Percentiles rank a stretch among this genome's conserved stretches.
phyloP scores from a whole-genome alignment of 1,284 basidiomycete genomes.

The Amylostereum areolatum region DNA sequence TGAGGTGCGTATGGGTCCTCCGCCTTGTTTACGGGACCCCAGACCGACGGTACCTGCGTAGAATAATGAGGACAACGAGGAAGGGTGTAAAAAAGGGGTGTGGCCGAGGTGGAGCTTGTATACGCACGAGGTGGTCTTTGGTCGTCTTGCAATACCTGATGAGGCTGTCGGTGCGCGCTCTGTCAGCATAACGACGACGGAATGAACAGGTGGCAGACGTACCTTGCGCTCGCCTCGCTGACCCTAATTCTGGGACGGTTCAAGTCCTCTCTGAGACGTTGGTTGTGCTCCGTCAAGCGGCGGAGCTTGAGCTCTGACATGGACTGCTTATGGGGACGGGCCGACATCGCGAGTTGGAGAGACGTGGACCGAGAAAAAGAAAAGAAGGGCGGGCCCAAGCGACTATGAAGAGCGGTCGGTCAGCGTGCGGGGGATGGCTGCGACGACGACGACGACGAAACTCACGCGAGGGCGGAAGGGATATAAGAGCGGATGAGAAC shows the following conservation, averaged over 20 bases:
- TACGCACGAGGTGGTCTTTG: slow-evolving; percentile 63
- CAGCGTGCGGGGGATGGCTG: too few species aligned
- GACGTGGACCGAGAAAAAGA: too few species aligned
- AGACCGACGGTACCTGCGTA: slow-evolving; percentile 78
- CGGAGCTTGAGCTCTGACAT: slow-evolving; percentile 85
- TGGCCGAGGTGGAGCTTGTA: background rate
- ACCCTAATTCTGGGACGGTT: slow-evolving; percentile 68
- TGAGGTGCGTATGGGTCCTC: slow-evolving; percentile 80
- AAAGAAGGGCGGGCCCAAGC: too few species aligned
- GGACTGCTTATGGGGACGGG: slow-evolving; percentile 55
- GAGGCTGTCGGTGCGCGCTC: slow-evolving; percentile 39
- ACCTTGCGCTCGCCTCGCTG: slow-evolving; percentile 73
- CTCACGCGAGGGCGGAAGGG: too few species aligned
- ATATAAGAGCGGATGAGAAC: too few species aligned
- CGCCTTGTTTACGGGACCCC: slow-evolving; percentile 80
- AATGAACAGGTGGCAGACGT: slow-evolving; percentile 13
- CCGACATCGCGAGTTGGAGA: slow-evolving; percentile 34
- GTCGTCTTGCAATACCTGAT: slow-evolving; percentile 74
- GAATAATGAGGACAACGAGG: background rate
- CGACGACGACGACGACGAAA: too few species aligned
- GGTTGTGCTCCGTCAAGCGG: slow-evolving; percentile 75
- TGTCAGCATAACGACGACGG: slow-evolving; percentile 2
- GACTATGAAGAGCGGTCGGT: too few species aligned
- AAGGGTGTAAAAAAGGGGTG: background rate
- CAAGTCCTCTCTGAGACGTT: slow-evolving; percentile 70